Base-by-base conservation (phyloP, 2,329 filamentous ascomycete species). In the Teratosphaeria viscida region DNA sequence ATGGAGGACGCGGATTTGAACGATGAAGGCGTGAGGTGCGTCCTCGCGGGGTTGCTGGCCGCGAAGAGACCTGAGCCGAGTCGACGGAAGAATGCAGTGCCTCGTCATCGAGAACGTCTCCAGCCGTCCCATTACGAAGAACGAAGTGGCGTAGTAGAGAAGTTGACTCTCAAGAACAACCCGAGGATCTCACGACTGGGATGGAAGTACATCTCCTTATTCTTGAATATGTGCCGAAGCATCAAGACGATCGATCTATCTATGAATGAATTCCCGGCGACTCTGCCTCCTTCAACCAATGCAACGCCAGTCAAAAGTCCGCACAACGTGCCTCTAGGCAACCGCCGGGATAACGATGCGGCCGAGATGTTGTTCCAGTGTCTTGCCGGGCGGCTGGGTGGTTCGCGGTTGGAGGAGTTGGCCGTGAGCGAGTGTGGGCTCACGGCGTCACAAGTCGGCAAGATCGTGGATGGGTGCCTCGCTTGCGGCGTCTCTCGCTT, bases 191-290 rank as follows among this genome's bases (percentile, higher is more conserved):
- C 90, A 0, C 79, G 81, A 0, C 88, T 95, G 63, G 94, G 92
- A 16, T 99, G 94, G 94, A 91, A 87, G 68, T 85, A 97, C 70
- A 85, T 97, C 60, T 88, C 87, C 49, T 78, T 96, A 6, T 99
- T 97, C 71, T 80, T 96, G 57, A 90, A 96, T 74, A 86, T 96
- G 78, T 96, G 90, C 67, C 86, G 85, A 62, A 91, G 91, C 0
- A 79, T 99, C 59, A 92, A 91, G 72, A 87, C 83, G 5, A 82
- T 97, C 27, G 94, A 99, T 72, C 73, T 97, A 32, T 95, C 92
- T 0, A 87, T 89, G 68, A 86, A 96, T 60, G 82, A 84, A 2
- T 92, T 97, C 64, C 91, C 90, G 2, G 76, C 77, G 53, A 67
- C 71, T 3, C 64, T 71, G 35, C 68, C 70, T 10, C 59, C 67